These are phyloP conservation scores for Pisolithus thermaeus DNA, from an alignment of 1,284 basidiomycete genomes.

Conservation along the genomic window DNA sequence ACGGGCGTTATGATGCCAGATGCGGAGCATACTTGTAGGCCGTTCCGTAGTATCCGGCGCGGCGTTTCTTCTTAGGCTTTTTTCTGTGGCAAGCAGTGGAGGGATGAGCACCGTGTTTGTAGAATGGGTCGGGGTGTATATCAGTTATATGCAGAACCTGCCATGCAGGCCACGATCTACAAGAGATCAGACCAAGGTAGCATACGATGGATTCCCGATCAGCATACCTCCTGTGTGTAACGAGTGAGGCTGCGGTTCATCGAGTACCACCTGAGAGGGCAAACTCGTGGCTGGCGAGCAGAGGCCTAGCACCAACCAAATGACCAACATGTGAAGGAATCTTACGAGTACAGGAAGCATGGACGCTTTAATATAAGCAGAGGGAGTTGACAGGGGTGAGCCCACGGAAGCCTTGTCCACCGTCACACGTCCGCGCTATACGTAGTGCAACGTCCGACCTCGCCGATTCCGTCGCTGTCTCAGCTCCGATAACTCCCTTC, in stretches of 20 bases:
- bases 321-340: background rate
- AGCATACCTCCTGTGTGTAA: background rate
- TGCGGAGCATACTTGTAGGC: conserved; percentile 47
- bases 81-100: conserved; percentile 61
- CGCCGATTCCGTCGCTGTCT: background rate
- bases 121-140: conserved; percentile 74
- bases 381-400: background rate
- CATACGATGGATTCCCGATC: background rate
- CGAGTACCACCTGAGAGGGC: conserved; percentile 5
- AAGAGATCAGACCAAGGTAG: conserved; percentile 1
- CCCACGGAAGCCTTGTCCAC: background rate
- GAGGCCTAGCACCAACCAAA: background rate
- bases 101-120: conserved; percentile 42
- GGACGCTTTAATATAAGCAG: no score
- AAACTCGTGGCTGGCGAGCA: background rate
- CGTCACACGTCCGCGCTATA: background rate
- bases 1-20: background rate
- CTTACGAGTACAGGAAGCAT: no score
- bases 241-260: background rate
- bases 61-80: conserved; percentile 51
- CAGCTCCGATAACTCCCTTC: background rate
- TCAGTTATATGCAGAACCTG: conserved; percentile 77
- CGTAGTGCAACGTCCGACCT: background rate
- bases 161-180: conserved; percentile 51
- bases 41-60: conserved; percentile 54